Percentiles rank a stretch among this genome's conserved stretches.
These are phyloP conservation scores for Juncus inflexus DNA, from an alignment of 176 grass and related monocot genomes.

Conservation along the genomic window DNA sequence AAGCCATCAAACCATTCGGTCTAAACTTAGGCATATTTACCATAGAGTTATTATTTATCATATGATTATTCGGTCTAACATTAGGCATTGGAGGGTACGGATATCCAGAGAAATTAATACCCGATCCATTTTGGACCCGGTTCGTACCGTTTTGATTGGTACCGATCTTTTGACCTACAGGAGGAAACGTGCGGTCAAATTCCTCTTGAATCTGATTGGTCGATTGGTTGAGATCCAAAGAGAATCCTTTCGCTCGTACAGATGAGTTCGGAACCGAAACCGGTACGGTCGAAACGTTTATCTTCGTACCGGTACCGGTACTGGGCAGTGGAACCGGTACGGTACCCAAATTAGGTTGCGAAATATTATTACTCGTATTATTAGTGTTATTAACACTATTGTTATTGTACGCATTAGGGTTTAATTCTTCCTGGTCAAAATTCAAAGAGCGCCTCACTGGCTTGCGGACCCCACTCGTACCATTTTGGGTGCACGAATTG, in stretches of 20 bases:
- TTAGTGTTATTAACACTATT: constrained; percentile 25
- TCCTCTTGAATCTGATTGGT: constrained; percentile 14
- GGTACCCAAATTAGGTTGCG: not conserved
- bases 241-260: too few species aligned
- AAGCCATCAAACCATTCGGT: constrained; percentile 12
- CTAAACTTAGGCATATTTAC: too few species aligned
- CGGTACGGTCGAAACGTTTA: constrained; percentile 2
- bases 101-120: constrained; percentile 9
- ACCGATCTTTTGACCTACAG: not conserved
- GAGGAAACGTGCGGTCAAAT: constrained; percentile 9
- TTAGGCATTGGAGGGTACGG: not conserved
- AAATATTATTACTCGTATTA: not conserved
- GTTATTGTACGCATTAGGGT: constrained; percentile 25
- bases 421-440: constrained; percentile 36
- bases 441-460: constrained; percentile 49
- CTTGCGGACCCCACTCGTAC: constrained; percentile 10
- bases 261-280: too few species aligned
- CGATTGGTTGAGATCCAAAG: constrained; percentile 50
- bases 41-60: constrained; percentile 22
- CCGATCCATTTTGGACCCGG: not conserved
- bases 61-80: constrained; percentile 12
- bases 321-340: not conserved
- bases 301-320: not conserved
- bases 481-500: constrained; percentile 11
- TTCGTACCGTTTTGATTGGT: constrained; percentile 5